phyloP scores from a whole-genome alignment of 176 grass and related monocot species.

The Lolium rigidum region DNA sequence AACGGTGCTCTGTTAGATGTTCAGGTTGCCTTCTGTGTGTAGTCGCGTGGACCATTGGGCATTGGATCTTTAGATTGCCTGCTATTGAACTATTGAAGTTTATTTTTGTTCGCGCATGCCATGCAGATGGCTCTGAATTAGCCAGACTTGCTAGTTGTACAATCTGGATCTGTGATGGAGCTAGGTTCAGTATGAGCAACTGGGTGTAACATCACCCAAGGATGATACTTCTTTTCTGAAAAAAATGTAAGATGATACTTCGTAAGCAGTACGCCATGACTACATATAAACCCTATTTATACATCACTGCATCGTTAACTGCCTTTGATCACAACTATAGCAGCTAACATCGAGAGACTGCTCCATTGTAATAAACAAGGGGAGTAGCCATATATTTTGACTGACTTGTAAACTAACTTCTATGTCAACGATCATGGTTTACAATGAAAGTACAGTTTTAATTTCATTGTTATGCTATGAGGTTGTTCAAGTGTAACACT shows the following conservation, averaged over 20 bases:
- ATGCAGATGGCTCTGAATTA: background rate
- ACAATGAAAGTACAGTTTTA: background rate
- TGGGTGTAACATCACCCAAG: background rate
- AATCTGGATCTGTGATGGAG: no score
- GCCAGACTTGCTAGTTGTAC: no score
- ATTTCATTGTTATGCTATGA: background rate
- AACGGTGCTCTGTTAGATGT: background rate
- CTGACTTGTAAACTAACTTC: background rate
- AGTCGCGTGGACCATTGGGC: background rate
- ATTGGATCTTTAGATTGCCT: background rate
- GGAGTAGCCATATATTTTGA: no score
- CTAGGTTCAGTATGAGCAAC: background rate
- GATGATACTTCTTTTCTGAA: background rate
- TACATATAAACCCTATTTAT: background rate
- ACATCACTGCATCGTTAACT: background rate
- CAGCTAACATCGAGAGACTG: no score
- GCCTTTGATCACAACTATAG: background rate
- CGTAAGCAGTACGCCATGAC: background rate
- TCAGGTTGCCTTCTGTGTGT: background rate
- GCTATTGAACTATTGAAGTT: background rate
- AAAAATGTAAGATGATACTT: background rate
- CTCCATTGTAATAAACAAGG: no score
- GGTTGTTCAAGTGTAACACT: background rate
- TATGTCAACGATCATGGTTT: background rate
- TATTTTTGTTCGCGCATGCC: background rate